Conservation (phyloP, 176 grass and related monocot species). For the maize (Zea mays) region Zm-B73-REFERENCE-NAM-5.0 NC_050101.1:126409501-126410000, state of each 20-base stretch:
- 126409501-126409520: background rate
- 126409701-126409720: background rate
- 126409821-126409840: background rate
- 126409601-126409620: background rate
- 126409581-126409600: background rate
- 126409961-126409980: background rate
- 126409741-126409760: conserved; percentile 31
- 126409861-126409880: background rate
- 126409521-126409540: background rate
- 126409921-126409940: background rate
- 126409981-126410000: background rate
- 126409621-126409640: background rate
- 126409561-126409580: background rate
- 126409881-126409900: background rate
- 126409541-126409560: background rate
- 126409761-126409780: background rate
- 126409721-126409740: conserved; percentile 1
- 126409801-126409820: background rate
- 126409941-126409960: background rate
- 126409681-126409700: background rate
- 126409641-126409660: background rate
- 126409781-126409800: conserved; percentile 28
- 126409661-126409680: background rate
- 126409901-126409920: background rate
- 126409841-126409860: conserved; percentile 11